Percentiles rank a stretch among this genome's conserved stretches.
Evolutionary conservation across 805 yeast species (phyloP).

Genomic region (Metschnikowia amazonensis): DNA sequence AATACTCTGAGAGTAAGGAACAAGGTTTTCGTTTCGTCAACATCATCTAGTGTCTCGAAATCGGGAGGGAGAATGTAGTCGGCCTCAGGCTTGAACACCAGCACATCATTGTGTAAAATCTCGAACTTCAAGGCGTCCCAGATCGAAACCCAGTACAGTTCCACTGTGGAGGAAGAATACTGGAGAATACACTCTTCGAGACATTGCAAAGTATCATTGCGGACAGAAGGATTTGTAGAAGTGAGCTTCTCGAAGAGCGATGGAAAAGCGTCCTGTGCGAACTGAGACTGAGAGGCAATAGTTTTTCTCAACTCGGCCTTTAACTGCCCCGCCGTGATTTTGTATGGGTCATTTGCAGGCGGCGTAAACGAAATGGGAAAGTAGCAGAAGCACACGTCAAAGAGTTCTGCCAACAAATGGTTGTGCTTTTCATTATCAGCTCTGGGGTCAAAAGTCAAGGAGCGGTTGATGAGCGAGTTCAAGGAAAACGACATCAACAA

Average conservation of each 20-base stretch:
- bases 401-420: constrained; percentile 59
- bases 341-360: constrained; percentile 84
- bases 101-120: constrained; percentile 68
- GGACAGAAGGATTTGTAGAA: constrained; percentile 68
- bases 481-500: constrained; percentile 65
- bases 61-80: constrained; percentile 26
- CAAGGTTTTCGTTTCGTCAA: constrained; percentile 33
- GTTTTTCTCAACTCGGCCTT: constrained; percentile 59
- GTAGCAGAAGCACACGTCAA: constrained; percentile 88
- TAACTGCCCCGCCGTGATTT: constrained; percentile 70
- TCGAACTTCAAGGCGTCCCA: constrained; percentile 92
- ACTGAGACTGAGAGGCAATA: constrained; percentile 55
- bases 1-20: constrained; percentile 38
- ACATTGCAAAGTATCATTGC: constrained; percentile 69
- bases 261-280: constrained; percentile 71
- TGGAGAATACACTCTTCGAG: constrained; percentile 51
- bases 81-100: constrained; percentile 26
- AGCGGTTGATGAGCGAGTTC: constrained; percentile 43
- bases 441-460: constrained; percentile 28
- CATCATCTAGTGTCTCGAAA: constrained; percentile 27
- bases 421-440: constrained; percentile 30
- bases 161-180: constrained; percentile 48
- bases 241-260: constrained; percentile 75
- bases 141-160: constrained; percentile 62
- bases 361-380: constrained; percentile 95